These are phyloP conservation scores for Populus deltoides DNA, from an alignment of 345 rosid genomes.

Conservation along the genomic window DNA sequence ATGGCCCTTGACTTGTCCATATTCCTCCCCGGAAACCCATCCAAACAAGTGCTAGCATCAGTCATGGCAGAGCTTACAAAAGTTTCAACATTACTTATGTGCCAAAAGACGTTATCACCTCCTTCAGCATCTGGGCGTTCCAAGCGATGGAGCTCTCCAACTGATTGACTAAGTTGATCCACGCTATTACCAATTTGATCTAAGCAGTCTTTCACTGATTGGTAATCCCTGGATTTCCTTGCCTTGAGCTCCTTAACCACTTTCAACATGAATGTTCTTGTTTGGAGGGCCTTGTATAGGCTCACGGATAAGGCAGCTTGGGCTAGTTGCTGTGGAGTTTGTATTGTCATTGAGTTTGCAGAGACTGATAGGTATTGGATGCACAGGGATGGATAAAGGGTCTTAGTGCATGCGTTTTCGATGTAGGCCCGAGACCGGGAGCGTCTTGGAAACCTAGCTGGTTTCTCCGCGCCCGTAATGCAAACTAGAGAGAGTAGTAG, in stretches of 20 bases:
- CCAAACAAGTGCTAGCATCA: conserved; percentile 56
- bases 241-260: conserved; percentile 39
- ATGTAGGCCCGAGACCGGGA: conserved; percentile 31
- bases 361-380: conserved; percentile 44
- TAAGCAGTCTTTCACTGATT: conserved; percentile 55
- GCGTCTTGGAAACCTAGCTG: conserved; percentile 10
- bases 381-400: conserved; percentile 58
- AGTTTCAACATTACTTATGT: conserved; percentile 55
- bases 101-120: conserved; percentile 42
- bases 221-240: conserved; percentile 41
- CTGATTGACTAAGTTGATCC: conserved; percentile 54
- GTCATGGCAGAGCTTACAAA: conserved; percentile 80
- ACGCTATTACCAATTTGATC: conserved; percentile 54
- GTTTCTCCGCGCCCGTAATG: conserved; percentile 8
- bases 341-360: conserved; percentile 30
- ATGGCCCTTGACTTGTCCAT: conserved; percentile 71
- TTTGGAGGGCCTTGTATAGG: conserved; percentile 48
- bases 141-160: conserved; percentile 52
- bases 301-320: conserved; percentile 59
- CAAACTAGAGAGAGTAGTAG: conserved; percentile 13
- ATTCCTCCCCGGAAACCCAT: conserved; percentile 48
- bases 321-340: conserved; percentile 55
- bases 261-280: conserved; percentile 52
- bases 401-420: conserved; percentile 48
- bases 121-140: conserved; percentile 3